These are phyloP conservation scores for Mycena crocata DNA, from an alignment of 768 basidiomycete species.

Conservation along the genomic window DNA sequence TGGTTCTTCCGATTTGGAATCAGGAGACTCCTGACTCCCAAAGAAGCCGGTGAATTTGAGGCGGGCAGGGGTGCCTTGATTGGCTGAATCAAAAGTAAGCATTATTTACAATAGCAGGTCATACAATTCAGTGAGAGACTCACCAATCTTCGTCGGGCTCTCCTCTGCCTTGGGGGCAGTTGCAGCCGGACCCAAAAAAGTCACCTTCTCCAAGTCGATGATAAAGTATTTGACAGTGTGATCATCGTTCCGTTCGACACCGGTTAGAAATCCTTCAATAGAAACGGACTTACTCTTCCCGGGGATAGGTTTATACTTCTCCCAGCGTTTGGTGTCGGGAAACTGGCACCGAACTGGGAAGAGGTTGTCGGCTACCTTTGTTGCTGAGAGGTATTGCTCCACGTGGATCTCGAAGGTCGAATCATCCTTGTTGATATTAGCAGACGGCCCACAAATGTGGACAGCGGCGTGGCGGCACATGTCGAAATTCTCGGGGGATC, in stretches of 20 bases:
- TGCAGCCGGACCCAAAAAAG: slow-evolving; percentile 1
- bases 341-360: slow-evolving; percentile 5
- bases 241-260: slow-evolving; percentile 18
- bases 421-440: slow-evolving; percentile 7
- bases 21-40: background rate
- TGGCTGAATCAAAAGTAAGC: background rate
- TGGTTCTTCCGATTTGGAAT: background rate
- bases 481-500: slow-evolving; percentile 10
- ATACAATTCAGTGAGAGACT: background rate
- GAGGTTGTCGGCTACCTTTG: background rate
- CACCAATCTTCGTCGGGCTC: slow-evolving; percentile 6
- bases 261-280: slow-evolving; percentile 6
- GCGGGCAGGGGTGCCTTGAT: slow-evolving; percentile 8
- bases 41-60: slow-evolving; percentile 20
- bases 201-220: slow-evolving; percentile 13
- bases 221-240: slow-evolving; percentile 10
- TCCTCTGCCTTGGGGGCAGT: slow-evolving; percentile 10
- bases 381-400: slow-evolving; percentile 12
- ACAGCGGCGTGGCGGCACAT: background rate
- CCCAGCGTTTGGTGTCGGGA: background rate
- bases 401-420: slow-evolving; percentile 15
- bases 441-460: background rate
- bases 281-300: slow-evolving; percentile 7
- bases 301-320: slow-evolving; percentile 12
- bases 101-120: background rate